phyloP scores from a whole-genome alignment of 306 rosid species.

The Lathyrus tuberosus region DNA sequence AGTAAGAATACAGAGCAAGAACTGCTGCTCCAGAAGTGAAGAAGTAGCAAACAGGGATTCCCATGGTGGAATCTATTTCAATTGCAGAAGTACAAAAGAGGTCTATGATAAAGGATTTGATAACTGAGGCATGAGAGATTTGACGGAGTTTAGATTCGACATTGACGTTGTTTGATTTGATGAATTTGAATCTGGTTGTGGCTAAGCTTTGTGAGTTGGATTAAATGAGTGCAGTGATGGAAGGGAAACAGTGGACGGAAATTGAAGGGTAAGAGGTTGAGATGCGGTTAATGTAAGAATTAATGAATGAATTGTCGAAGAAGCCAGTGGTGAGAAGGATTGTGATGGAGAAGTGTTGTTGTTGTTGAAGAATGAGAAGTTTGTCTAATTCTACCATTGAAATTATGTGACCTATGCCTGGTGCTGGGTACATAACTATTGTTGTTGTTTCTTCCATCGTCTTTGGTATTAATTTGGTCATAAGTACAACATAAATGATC shows the following conservation, averaged over 20 bases:
- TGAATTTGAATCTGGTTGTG: constrained; percentile 8
- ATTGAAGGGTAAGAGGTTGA: constrained; percentile 31
- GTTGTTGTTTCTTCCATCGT: background rate
- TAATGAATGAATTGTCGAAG: constrained; percentile 25
- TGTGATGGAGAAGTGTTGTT: background rate
- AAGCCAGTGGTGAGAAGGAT: constrained; percentile 37
- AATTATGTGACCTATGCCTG: constrained; percentile 32
- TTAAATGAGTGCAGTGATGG: background rate
- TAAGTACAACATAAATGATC: background rate
- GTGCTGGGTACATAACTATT: constrained; percentile 31
- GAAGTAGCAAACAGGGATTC: constrained; percentile 38
- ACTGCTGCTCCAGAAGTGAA: constrained; percentile 39
- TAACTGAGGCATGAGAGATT: no score
- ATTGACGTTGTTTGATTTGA: background rate
- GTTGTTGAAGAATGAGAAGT: background rate
- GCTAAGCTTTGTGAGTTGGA: background rate
- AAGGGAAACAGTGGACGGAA: constrained; percentile 39
- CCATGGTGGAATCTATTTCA: no score
- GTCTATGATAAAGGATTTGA: no score
- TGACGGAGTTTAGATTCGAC: constrained; percentile 13
- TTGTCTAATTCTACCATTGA: constrained; percentile 37
- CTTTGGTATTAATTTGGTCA: background rate
- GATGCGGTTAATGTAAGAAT: background rate
- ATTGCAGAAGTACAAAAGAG: no score
- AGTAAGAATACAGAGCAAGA: no score